Evolutionary conservation across 2,329 filamentous ascomycete genomes (phyloP).

Genomic region (Colletotrichum graminicola): DNA sequence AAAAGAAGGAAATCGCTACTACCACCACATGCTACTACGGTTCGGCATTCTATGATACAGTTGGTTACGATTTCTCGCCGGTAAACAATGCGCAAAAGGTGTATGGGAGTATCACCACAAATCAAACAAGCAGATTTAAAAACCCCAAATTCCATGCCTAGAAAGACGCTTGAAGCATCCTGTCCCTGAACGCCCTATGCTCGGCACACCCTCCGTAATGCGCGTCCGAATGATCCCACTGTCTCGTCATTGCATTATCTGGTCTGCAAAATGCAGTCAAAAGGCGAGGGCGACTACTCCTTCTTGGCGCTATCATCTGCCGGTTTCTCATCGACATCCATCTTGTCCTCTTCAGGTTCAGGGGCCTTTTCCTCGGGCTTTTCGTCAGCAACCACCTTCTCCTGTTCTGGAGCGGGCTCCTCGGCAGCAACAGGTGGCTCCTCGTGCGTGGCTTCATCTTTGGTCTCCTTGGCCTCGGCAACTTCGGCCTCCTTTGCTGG

Average conservation of each 20-base stretch:
- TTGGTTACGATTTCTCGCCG: background rate
- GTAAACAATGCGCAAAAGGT: background rate
- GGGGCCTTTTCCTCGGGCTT: slow-evolving; percentile 38
- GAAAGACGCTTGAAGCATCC: slow-evolving; percentile 28
- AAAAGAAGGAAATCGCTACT: slow-evolving; percentile 13
- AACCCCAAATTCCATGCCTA: slow-evolving; percentile 18
- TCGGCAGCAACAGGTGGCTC: slow-evolving; percentile 25
- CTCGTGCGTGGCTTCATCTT: slow-evolving; percentile 43
- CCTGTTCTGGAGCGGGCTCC: slow-evolving; percentile 25
- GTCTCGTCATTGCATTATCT: slow-evolving; percentile 28
- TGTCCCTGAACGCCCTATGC: slow-evolving; percentile 31
- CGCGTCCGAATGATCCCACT: slow-evolving; percentile 5
- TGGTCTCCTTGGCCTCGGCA: slow-evolving; percentile 3
- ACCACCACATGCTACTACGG: slow-evolving; percentile 23
- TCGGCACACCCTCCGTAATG: slow-evolving; percentile 9
- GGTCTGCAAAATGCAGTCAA: background rate
- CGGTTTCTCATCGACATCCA: slow-evolving; percentile 42
- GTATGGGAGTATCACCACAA: slow-evolving; percentile 34
- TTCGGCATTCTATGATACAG: slow-evolving; percentile 36
- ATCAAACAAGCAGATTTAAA: slow-evolving; percentile 6
- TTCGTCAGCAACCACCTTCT: slow-evolving; percentile 42
- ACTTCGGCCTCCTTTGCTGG: slow-evolving; percentile 30
- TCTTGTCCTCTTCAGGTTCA: slow-evolving; percentile 44
- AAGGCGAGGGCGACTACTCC: slow-evolving; percentile 16
- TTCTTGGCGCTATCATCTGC: slow-evolving; percentile 30